Base-by-base conservation (phyloP, 164 flowering plant genomes). In the Cinnamomum micranthum region DNA sequence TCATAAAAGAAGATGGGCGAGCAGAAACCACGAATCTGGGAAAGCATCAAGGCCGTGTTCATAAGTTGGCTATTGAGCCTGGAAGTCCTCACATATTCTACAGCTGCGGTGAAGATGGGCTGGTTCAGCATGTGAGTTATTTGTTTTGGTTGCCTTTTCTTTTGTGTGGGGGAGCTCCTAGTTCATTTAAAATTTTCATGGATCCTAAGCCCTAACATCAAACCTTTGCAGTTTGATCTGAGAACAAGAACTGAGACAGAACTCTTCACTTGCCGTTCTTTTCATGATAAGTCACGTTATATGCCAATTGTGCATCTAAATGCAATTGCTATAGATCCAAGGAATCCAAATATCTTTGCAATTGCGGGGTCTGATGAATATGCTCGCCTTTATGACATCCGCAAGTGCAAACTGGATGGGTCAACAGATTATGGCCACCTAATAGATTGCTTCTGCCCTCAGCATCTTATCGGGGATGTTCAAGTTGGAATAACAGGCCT, bases 31-130 rank as follows among this genome's bases (percentile, higher is more conserved):
- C 70, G 31, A 70, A 87, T 76, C 81, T 96, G 3, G 88, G 78
- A 24, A 84, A 70, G 77, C 98, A 96, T 85, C 81, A 83, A 6
- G 97, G 94, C 50, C 85, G 91, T 71, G 95, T 89, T 77, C 97
- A 96, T 81, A 92, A 89, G 85, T 81, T 96, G 86, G 95, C 98
- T 65, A 82, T 91, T 82, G 99, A 94, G 77, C 99, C 98, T 77
- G 97, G 97, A 73, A 94, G 94, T 81, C 90, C 98, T 58, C 84
- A 88, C 79, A 82, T 87, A 41, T 89, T 96, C 76, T 96, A 92
- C 79, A 86, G 89, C 13, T 92, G 98, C 77, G 98, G 97, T 71
- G 98, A 92, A 84, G 98, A 96, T 89, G 99, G 97, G 62, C 69
- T 89, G 73, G 99, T 96, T 52, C 94, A 88, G 64, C 99, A 88